phyloP scores from a whole-genome alignment of 2,329 filamentous ascomycete genomes.

The Chaetomium sp. region DNA sequence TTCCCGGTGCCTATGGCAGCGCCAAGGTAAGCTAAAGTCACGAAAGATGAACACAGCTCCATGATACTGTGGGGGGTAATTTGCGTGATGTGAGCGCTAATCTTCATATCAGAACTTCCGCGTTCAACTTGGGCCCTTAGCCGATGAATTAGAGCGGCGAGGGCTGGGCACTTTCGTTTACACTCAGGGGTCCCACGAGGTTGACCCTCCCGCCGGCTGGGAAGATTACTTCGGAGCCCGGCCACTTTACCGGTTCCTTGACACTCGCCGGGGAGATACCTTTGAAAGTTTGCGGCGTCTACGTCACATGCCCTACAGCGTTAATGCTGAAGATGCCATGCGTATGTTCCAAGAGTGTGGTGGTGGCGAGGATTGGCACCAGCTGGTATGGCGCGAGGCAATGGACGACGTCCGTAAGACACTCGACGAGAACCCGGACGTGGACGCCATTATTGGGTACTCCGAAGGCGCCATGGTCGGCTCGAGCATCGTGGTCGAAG shows the following conservation, averaged over 20 bases:
- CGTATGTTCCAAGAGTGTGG: conserved; percentile 16
- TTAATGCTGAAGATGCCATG: conserved; percentile 23
- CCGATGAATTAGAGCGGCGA: conserved; percentile 18
- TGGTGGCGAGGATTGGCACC: conserved; percentile 14
- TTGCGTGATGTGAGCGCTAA: neutral
- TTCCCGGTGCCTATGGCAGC: conserved; percentile 27
- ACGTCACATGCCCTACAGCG: conserved; percentile 20
- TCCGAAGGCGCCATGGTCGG: conserved; percentile 26
- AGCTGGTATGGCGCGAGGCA: conserved; percentile 16
- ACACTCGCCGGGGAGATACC: conserved; percentile 20
- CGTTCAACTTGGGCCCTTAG: conserved; percentile 24
- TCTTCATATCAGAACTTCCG: conserved; percentile 20
- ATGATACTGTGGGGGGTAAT: too few species aligned
- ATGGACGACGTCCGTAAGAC: conserved; percentile 18
- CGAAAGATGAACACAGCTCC: too few species aligned
- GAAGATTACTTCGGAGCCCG: conserved; percentile 25
- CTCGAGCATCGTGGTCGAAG: conserved; percentile 20
- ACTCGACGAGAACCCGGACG: conserved; percentile 21
- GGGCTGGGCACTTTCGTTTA: conserved; percentile 21
- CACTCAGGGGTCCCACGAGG: conserved; percentile 22
- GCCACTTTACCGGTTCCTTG: conserved; percentile 24
- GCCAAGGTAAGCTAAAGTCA: conserved; percentile 19
- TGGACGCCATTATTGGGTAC: conserved; percentile 22
- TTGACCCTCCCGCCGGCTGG: conserved; percentile 22
- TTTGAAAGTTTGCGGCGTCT: conserved; percentile 23